phyloP scores from a whole-genome alignment of 129 eudicot genomes.

The Centella asiatica region DNA sequence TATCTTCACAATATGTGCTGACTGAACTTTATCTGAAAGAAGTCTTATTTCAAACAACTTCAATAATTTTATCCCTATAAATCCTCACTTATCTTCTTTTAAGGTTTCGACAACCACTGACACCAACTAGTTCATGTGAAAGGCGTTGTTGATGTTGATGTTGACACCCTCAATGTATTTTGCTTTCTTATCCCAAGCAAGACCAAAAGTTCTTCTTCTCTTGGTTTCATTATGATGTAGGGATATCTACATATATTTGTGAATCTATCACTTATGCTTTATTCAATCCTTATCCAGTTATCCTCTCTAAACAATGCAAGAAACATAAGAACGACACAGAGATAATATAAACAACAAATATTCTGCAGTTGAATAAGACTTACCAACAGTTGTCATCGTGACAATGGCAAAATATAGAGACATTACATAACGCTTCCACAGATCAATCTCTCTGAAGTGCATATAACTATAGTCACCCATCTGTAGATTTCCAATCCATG shows the following conservation, averaged over 20 bases:
- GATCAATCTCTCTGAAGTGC: constrained; percentile 72
- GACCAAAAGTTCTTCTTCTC: neutral
- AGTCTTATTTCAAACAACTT: too few species aligned
- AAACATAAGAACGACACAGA: neutral
- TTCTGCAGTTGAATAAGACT: constrained; percentile 14
- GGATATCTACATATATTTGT: neutral
- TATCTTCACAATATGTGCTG: too few species aligned
- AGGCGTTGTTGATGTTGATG: too few species aligned
- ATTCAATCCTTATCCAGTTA: neutral
- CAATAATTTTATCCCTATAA: too few species aligned
- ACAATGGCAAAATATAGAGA: constrained; percentile 87
- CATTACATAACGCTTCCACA: constrained; percentile 72
- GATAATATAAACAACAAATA: neutral
- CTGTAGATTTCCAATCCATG: constrained; percentile 91
- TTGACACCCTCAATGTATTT: too few species aligned
- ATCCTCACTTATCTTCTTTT: too few species aligned
- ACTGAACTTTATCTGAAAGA: too few species aligned
- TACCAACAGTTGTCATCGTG: constrained; percentile 98
- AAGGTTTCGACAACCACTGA: too few species aligned
- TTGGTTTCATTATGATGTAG: neutral
- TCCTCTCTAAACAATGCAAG: neutral
- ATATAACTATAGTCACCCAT: constrained; percentile 79
- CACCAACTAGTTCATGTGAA: too few species aligned
- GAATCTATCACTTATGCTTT: neutral
- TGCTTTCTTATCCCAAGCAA: too few species aligned